These are phyloP conservation scores for Actinomucor elegans DNA, from an alignment of 371 early-diverging fungal species.

Conservation along the genomic window DNA sequence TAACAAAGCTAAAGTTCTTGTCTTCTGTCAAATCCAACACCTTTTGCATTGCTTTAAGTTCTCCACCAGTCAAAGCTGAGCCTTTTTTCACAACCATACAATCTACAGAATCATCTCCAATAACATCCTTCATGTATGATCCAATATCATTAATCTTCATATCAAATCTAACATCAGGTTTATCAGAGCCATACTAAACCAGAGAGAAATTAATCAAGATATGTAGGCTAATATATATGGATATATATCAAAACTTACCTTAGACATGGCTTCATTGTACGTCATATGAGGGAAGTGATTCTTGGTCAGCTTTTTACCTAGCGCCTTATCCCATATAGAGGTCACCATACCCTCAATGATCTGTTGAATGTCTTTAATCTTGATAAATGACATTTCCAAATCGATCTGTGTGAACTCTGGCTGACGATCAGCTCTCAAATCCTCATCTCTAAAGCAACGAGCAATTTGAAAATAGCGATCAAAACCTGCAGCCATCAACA, in stretches of 20 bases:
- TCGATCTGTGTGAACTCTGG: constrained; percentile 96
- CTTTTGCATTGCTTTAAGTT: constrained; percentile 38
- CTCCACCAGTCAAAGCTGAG: constrained; percentile 32
- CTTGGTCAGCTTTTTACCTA: constrained; percentile 49
- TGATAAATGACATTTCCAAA: constrained; percentile 86
- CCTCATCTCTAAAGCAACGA: constrained; percentile 92
- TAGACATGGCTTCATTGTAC: constrained; percentile 80
- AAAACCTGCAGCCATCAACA: constrained; percentile 88
- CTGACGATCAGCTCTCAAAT: constrained; percentile 86
- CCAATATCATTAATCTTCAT: constrained; percentile 62
- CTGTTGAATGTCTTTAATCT: constrained; percentile 65
- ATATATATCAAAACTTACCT: too few species aligned
- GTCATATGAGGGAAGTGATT: constrained; percentile 69
- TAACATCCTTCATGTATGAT: constrained; percentile 22
- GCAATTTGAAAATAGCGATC: constrained; percentile 94
- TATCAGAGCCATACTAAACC: constrained; percentile 86
- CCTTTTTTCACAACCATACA: constrained; percentile 51
- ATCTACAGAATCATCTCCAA: constrained; percentile 30
- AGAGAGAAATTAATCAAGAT: too few species aligned
- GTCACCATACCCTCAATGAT: constrained; percentile 79
- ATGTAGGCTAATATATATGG: not conserved
- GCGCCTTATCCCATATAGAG: constrained; percentile 64
- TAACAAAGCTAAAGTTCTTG: constrained; percentile 51
- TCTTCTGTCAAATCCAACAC: constrained; percentile 26
- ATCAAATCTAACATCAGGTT: constrained; percentile 84